phyloP scores from a whole-genome alignment of 495 filamentous ascomycete genomes.

The Tuber umbilicatum region DNA sequence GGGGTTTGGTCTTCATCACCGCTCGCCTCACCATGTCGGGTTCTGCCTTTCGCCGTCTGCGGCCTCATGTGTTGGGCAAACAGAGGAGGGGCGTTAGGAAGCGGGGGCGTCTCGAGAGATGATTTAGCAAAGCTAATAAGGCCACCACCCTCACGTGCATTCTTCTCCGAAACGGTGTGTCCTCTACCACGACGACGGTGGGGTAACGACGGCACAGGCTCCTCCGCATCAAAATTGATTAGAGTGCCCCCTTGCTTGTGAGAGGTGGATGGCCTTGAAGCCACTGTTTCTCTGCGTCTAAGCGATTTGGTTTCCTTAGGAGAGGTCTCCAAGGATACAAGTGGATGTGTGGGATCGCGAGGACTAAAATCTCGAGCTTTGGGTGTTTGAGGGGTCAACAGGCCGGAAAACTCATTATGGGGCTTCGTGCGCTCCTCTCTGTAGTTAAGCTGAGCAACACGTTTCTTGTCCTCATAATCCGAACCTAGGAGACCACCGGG shows the following conservation, averaged over 20 bases:
- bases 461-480: slow-evolving; percentile 39
- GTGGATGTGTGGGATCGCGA: slow-evolving; percentile 20
- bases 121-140: slow-evolving; percentile 32
- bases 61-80: slow-evolving; percentile 21
- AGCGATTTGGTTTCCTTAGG: slow-evolving; percentile 15
- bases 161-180: slow-evolving; percentile 31
- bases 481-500: slow-evolving; percentile 38
- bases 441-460: slow-evolving; percentile 28
- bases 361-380: slow-evolving; percentile 17
- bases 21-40: slow-evolving; percentile 18
- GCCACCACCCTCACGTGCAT: slow-evolving; percentile 28
- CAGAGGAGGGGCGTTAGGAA: slow-evolving; percentile 14
- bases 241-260: slow-evolving; percentile 34
- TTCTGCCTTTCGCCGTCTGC: slow-evolving; percentile 24
- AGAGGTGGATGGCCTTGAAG: slow-evolving; percentile 27
- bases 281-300: slow-evolving; percentile 29
- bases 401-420: slow-evolving; percentile 21
- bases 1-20: slow-evolving; percentile 23
- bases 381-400: slow-evolving; percentile 14
- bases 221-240: slow-evolving; percentile 30
- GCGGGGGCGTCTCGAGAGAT: slow-evolving; percentile 14
- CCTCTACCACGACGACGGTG: slow-evolving; percentile 33
- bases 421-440: slow-evolving; percentile 34
- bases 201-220: slow-evolving; percentile 24
- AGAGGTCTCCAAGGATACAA: slow-evolving; percentile 25